Percentiles rank a stretch among this genome's conserved stretches.
Evolutionary conservation across 1,139 yeast genomes (phyloP).

Genomic region (Taphrina pruni): DNA sequence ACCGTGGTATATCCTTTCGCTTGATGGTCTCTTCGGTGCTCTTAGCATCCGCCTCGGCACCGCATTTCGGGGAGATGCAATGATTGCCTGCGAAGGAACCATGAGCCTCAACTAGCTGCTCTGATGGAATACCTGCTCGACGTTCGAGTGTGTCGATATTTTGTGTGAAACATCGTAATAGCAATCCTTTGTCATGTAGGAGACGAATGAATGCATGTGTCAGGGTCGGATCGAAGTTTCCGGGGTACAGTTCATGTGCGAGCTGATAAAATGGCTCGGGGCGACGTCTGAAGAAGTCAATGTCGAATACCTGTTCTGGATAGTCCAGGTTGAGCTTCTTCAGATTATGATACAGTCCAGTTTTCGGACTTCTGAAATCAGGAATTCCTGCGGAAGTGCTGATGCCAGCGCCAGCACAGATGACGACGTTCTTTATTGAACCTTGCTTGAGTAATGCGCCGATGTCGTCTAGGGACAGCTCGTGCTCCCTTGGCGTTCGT

Average conservation of each 20-base stretch:
- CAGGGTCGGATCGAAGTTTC: slow-evolving; percentile 79
- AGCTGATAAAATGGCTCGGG: slow-evolving; percentile 86
- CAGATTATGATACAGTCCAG: slow-evolving; percentile 86
- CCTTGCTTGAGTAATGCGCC: slow-evolving; percentile 15
- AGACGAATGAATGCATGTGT: slow-evolving; percentile 75
- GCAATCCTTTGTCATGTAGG: slow-evolving; percentile 65
- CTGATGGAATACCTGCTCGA: slow-evolving; percentile 73
- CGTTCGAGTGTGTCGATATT: slow-evolving; percentile 76
- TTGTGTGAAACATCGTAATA: slow-evolving; percentile 68
- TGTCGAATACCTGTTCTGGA: slow-evolving; percentile 95
- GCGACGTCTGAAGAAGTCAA: slow-evolving; percentile 71
- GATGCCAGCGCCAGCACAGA: slow-evolving; percentile 83
- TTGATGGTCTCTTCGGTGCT: slow-evolving; percentile 43
- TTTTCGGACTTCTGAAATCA: slow-evolving; percentile 87
- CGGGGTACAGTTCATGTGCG: slow-evolving; percentile 86
- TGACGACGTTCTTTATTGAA: slow-evolving; percentile 42
- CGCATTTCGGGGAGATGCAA: slow-evolving; percentile 69
- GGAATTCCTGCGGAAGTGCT: slow-evolving; percentile 90
- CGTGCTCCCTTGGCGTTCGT: slow-evolving; percentile 7
- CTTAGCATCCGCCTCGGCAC: slow-evolving; percentile 57
- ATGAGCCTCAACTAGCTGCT: slow-evolving; percentile 83
- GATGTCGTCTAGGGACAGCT: slow-evolving; percentile 9
- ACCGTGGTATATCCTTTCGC: slow-evolving; percentile 58
- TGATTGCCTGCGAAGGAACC: slow-evolving; percentile 88
- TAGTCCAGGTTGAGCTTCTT: slow-evolving; percentile 77